Evolutionary conservation across 2,329 filamentous ascomycete genomes (phyloP).

Genomic region (Penicillium decumbens): DNA sequence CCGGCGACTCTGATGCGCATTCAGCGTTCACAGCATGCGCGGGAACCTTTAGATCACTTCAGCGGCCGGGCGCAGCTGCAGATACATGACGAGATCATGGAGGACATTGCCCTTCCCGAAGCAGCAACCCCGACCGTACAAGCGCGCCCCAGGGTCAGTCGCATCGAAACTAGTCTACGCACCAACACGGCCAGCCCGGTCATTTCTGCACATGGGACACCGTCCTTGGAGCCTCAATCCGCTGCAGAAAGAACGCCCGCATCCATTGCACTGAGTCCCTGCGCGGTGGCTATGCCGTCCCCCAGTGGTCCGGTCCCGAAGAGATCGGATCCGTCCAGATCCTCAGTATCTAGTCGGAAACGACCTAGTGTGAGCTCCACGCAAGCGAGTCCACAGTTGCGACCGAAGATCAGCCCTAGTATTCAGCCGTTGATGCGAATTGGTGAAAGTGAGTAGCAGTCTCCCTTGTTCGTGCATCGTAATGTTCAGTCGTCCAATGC

Average conservation of each 20-base stretch:
- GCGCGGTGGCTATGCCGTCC: conserved; percentile 50
- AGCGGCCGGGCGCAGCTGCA: conserved; percentile 36
- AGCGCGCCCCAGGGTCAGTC: conserved; percentile 44
- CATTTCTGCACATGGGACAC: conserved; percentile 63
- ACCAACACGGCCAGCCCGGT: conserved; percentile 50
- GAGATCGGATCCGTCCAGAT: conserved; percentile 47
- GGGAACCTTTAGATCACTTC: conserved; percentile 37
- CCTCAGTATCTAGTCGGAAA: conserved; percentile 52
- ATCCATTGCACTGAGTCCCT: conserved; percentile 51
- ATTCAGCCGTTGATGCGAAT: conserved; percentile 86
- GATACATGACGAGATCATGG: conserved; percentile 54
- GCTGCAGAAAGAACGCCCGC: conserved; percentile 26
- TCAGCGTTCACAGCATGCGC: conserved; percentile 45
- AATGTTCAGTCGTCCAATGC: conserved; percentile 7
- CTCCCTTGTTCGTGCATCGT: background rate
- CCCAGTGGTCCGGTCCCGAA: conserved; percentile 42
- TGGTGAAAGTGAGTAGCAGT: conserved; percentile 51
- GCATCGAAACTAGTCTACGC: conserved; percentile 47
- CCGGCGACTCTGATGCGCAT: conserved; percentile 85
- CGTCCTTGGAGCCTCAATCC: conserved; percentile 34
- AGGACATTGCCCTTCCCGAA: conserved; percentile 69
- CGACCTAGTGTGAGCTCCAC: conserved; percentile 65
- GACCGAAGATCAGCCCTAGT: conserved; percentile 85
- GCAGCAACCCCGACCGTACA: conserved; percentile 52
- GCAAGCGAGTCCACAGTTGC: conserved; percentile 78